Evolutionary conservation across 495 filamentous ascomycete genomes (phyloP).

Genomic region (Clohesyomyces aquaticus): DNA sequence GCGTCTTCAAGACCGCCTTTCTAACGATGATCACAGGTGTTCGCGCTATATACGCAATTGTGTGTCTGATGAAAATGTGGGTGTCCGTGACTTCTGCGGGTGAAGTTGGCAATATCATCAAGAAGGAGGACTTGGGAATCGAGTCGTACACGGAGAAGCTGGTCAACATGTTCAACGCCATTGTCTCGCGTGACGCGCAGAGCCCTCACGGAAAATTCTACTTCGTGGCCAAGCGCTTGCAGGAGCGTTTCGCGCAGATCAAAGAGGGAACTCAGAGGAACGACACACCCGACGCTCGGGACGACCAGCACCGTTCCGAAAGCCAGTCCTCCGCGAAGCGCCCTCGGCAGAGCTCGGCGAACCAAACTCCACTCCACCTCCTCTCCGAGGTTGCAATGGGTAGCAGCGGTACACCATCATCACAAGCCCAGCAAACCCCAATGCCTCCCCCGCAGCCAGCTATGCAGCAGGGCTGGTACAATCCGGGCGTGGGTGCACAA

Average conservation of each 20-base stretch:
- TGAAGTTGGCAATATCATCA: slow-evolving; percentile 76
- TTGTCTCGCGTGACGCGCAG: slow-evolving; percentile 66
- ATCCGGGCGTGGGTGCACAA: slow-evolving; percentile 22
- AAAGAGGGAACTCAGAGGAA: slow-evolving; percentile 28
- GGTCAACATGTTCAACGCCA: slow-evolving; percentile 65
- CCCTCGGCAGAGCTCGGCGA: slow-evolving; percentile 21
- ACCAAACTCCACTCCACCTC: slow-evolving; percentile 39
- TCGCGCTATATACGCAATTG: slow-evolving; percentile 76
- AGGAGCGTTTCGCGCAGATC: slow-evolving; percentile 64
- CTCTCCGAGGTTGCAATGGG: slow-evolving; percentile 43
- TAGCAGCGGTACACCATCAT: slow-evolving; percentile 17
- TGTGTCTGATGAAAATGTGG: slow-evolving; percentile 89
- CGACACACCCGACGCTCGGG: slow-evolving; percentile 6
- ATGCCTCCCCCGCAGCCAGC: slow-evolving; percentile 16
- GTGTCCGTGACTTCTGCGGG: slow-evolving; percentile 71
- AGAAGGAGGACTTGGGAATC: slow-evolving; percentile 71
- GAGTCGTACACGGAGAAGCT: slow-evolving; percentile 73
- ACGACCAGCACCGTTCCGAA: slow-evolving; percentile 2
- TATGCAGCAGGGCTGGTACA: slow-evolving; percentile 26
- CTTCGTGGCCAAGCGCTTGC: slow-evolving; percentile 72
- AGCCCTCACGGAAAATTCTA: slow-evolving; percentile 76
- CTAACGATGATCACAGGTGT: slow-evolving; percentile 53
- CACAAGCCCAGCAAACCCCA: slow-evolving; percentile 16
- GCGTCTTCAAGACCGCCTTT: not conserved
- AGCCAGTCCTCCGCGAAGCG: slow-evolving; percentile 11